These are phyloP conservation scores for Flueggea neowawraea DNA, from an alignment of 441 rosid genomes.

Conservation along the genomic window DNA sequence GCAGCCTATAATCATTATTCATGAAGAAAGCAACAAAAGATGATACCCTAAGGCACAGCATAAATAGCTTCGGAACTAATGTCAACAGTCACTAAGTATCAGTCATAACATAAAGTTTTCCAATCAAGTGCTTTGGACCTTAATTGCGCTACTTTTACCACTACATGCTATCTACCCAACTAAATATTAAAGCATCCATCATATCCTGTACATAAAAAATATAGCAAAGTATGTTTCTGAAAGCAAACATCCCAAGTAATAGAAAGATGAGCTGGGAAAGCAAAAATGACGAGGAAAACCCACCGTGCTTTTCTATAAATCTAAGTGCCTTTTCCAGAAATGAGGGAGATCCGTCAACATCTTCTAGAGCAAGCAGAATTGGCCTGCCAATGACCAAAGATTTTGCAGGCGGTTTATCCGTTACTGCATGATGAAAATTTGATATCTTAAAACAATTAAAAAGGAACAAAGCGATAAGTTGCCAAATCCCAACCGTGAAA, in stretches of 20 bases:
- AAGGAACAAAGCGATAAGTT: background rate
- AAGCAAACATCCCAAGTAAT: background rate
- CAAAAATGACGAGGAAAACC: conserved; percentile 19
- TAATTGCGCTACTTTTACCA: too few species aligned
- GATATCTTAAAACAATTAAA: background rate
- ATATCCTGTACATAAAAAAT: background rate
- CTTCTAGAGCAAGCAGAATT: conserved; percentile 91
- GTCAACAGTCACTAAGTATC: too few species aligned
- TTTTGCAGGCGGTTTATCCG: conserved; percentile 55
- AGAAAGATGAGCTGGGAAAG: background rate
- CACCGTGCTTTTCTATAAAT: conserved; percentile 91
- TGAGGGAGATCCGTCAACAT: conserved; percentile 97
- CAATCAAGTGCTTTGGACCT: too few species aligned
- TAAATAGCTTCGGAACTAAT: too few species aligned
- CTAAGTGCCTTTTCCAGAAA: conserved; percentile 97
- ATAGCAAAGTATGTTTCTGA: background rate
- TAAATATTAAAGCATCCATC: background rate
- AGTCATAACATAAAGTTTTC: too few species aligned
- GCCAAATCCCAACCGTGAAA: too few species aligned
- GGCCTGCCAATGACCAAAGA: conserved; percentile 78
- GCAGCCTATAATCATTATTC: too few species aligned
- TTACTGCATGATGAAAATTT: conserved; percentile 31
- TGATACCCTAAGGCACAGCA: too few species aligned
- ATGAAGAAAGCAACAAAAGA: too few species aligned
- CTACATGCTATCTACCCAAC: too few species aligned